Evolutionary conservation across 2,329 filamentous ascomycete genomes (phyloP).

Genomic region (Rutstroemia sp.): DNA sequence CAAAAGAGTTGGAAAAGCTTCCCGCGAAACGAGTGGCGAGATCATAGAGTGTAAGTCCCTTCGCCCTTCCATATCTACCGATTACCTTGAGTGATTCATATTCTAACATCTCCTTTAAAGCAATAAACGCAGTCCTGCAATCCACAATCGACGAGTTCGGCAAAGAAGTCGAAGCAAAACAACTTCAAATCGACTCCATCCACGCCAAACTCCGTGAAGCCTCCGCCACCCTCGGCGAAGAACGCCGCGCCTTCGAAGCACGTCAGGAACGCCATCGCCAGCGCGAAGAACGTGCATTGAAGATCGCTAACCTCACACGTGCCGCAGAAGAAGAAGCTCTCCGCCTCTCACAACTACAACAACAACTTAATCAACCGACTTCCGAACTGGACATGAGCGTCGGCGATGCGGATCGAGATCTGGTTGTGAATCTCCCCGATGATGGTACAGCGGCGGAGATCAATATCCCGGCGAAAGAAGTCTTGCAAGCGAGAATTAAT

Average conservation of each 20-base stretch:
- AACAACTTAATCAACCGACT: slow-evolving; percentile 39
- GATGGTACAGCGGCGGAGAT: slow-evolving; percentile 7
- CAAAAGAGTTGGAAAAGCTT: slow-evolving; percentile 45
- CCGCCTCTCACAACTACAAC: slow-evolving; percentile 41
- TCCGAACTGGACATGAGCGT: slow-evolving; percentile 46
- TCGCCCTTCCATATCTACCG: not conserved
- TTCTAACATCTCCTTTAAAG: slow-evolving; percentile 33
- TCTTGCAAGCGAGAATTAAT: slow-evolving; percentile 60
- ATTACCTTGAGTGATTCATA: no score
- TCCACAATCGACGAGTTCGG: slow-evolving; percentile 75
- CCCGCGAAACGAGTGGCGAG: slow-evolving; percentile 67
- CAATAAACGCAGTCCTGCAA: slow-evolving; percentile 75
- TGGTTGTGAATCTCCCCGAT: slow-evolving; percentile 18
- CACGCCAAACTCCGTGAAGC: slow-evolving; percentile 75
- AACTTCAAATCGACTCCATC: slow-evolving; percentile 72
- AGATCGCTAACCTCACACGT: slow-evolving; percentile 69
- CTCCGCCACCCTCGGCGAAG: slow-evolving; percentile 69
- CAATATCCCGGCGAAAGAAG: slow-evolving; percentile 44
- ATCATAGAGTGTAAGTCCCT: slow-evolving; percentile 65
- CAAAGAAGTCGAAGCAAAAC: slow-evolving; percentile 73
- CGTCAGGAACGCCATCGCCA: slow-evolving; percentile 59
- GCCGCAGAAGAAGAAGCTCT: slow-evolving; percentile 65
- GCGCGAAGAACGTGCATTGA: slow-evolving; percentile 57
- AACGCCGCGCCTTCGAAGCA: slow-evolving; percentile 65
- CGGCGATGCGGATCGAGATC: slow-evolving; percentile 30